These are phyloP conservation scores for Collariella sp. DNA, from an alignment of 495 filamentous ascomycete genomes.

Conservation along the genomic window DNA sequence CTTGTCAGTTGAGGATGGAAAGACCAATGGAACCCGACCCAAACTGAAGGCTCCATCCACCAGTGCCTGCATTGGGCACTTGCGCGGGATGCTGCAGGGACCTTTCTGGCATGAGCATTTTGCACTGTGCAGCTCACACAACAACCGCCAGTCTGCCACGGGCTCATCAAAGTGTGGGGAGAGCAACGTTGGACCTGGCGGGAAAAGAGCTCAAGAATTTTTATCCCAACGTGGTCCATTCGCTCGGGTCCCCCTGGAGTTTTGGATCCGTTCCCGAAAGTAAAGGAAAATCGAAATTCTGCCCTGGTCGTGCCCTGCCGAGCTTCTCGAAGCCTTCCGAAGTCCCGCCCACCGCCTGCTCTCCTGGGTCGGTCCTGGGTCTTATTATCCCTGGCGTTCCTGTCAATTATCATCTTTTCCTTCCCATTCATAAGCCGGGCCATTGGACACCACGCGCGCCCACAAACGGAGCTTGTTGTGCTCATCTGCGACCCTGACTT, in stretches of 20 bases:
- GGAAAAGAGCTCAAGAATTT: not conserved
- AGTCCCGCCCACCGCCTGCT: slow-evolving; percentile 8
- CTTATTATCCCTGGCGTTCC: not conserved
- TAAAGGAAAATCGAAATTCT: too few species aligned
- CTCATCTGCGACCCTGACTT: not conserved
- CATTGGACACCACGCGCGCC: not conserved
- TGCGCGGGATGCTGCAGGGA: too few species aligned
- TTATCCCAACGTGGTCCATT: slow-evolving; percentile 3
- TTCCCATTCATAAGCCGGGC: not conserved
- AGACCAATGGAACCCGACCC: too few species aligned
- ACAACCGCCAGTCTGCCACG: too few species aligned
- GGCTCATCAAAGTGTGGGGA: not conserved
- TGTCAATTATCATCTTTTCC: slow-evolving; percentile 4
- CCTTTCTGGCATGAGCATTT: too few species aligned
- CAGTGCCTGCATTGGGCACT: too few species aligned
- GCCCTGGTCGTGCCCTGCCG: slow-evolving; percentile 5
- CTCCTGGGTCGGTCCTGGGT: not conserved
- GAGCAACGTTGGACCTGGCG: not conserved
- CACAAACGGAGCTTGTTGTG: not conserved
- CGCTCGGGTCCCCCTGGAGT: slow-evolving; percentile 3
- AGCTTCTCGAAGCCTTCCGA: slow-evolving; percentile 12
- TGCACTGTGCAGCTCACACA: not conserved
- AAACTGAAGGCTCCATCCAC: too few species aligned
- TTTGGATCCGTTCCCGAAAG: not conserved
- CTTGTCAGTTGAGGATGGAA: too few species aligned